Percentiles rank a stretch among this genome's conserved stretches.
Evolutionary conservation across 78 protist genomes (phyloP).

Genomic region (Parvularia atlantis): DNA sequence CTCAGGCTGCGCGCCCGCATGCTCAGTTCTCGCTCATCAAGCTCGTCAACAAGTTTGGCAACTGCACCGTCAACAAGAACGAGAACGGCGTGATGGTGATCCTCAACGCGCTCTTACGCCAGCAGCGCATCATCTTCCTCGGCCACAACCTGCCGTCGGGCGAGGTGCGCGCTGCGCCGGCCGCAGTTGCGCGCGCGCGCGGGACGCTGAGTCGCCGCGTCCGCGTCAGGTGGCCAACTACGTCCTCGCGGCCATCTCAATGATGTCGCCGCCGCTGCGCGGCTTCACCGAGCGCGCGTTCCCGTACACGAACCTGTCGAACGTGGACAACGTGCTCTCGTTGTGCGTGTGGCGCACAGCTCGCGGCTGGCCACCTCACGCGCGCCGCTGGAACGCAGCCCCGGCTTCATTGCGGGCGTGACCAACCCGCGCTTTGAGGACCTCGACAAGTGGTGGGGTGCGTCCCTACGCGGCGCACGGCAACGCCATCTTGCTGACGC

Average conservation of each 20-base stretch:
- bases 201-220: no score
- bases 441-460: conserved; percentile 69
- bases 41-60: conserved; percentile 43
- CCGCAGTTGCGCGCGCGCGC: no score
- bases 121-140: conserved; percentile 61
- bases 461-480: no score
- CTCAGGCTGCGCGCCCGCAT: no score
- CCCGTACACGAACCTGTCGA: conserved; percentile 56
- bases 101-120: conserved; percentile 60
- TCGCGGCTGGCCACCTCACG: background rate
- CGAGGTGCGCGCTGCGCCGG: conserved; percentile 28
- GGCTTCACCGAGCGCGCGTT: conserved; percentile 39
- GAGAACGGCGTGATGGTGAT: conserved; percentile 50
- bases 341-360: background rate
- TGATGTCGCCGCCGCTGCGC: conserved; percentile 64
- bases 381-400: conserved; percentile 1
- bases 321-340: conserved; percentile 36
- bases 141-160: conserved; percentile 54
- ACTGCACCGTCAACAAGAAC: no score
- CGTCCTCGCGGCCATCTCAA: conserved; percentile 43
- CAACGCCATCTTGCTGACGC: no score
- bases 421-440: conserved; percentile 68
- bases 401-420: conserved; percentile 64
- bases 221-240: conserved; percentile 4
- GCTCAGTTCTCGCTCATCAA: conserved; percentile 26